phyloP scores from a whole-genome alignment of 441 rosid genomes.

The Adansonia grandidieri region DNA sequence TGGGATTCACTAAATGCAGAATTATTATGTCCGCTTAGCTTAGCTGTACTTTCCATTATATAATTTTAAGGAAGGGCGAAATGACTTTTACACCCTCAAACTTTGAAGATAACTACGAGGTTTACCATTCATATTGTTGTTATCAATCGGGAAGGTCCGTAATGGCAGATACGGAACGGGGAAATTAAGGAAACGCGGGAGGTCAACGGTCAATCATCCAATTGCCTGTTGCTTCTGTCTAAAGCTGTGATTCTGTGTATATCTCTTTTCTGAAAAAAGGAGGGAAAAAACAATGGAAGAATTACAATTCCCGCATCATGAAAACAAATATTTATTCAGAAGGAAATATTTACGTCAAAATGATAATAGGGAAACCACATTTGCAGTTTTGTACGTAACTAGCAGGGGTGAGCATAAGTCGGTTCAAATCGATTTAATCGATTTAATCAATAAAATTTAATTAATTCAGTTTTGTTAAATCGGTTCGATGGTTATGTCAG shows the following conservation, averaged over 20 bases:
- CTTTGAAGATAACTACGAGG: constrained; percentile 6
- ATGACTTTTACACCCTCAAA: background rate
- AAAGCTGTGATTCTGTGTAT: constrained; percentile 32
- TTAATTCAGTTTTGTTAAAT: no score
- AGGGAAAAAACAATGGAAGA: background rate
- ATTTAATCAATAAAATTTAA: no score
- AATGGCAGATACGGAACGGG: constrained; percentile 60
- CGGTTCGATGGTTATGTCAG: no score
- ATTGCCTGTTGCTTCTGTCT: constrained; percentile 12
- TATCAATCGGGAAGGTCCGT: background rate
- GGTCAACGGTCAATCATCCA: constrained; percentile 53
- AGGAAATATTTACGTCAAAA: no score
- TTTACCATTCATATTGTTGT: background rate
- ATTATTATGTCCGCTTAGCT: constrained; percentile 47
- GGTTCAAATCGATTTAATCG: no score
- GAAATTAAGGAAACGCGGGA: constrained; percentile 33
- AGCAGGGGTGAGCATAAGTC: no score
- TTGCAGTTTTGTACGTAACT: no score
- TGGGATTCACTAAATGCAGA: constrained; percentile 19
- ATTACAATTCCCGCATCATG: no score
- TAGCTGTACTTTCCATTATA: constrained; percentile 48
- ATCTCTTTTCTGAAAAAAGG: background rate
- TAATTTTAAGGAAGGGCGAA: constrained; percentile 11
- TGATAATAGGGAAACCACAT: no score
- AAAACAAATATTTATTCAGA: no score